Evolutionary conservation across 2,329 filamentous ascomycete genomes (phyloP).

Genomic region (Xylariomycetidae sp.): DNA sequence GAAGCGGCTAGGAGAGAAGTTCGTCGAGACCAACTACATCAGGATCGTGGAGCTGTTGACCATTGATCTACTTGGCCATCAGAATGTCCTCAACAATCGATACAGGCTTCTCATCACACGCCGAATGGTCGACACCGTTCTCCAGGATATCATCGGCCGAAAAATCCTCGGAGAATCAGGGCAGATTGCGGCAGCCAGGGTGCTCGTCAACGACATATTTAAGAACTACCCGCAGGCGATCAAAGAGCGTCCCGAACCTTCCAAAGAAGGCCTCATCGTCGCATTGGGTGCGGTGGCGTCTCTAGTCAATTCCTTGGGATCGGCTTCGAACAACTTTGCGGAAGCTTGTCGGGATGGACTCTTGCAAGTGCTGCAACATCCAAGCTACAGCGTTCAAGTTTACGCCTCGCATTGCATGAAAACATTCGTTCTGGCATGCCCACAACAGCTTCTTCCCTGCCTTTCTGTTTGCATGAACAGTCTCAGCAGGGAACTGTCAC

Average conservation of each 20-base stretch:
- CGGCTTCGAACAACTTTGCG: slow-evolving; percentile 71
- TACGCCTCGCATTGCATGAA: slow-evolving; percentile 82
- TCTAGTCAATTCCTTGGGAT: slow-evolving; percentile 73
- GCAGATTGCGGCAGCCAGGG: slow-evolving; percentile 74
- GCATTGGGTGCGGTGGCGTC: slow-evolving; percentile 74
- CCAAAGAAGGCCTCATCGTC: slow-evolving; percentile 76
- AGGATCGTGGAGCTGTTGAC: slow-evolving; percentile 77
- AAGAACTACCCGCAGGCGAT: slow-evolving; percentile 92
- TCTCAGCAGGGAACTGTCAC: slow-evolving; percentile 75
- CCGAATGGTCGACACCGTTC: slow-evolving; percentile 74
- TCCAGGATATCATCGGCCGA: slow-evolving; percentile 77
- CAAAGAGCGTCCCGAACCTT: slow-evolving; percentile 81
- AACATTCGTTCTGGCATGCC: slow-evolving; percentile 81
- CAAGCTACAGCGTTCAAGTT: slow-evolving; percentile 93
- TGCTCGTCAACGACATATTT: slow-evolving; percentile 78
- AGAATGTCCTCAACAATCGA: slow-evolving; percentile 72
- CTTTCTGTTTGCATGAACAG: slow-evolving; percentile 97
- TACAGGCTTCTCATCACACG: slow-evolving; percentile 82
- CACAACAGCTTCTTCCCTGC: slow-evolving; percentile 83
- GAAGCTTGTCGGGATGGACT: slow-evolving; percentile 82
- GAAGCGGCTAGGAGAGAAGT: slow-evolving; percentile 69
- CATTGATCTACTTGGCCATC: slow-evolving; percentile 69
- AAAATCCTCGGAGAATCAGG: slow-evolving; percentile 84
- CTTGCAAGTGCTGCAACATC: slow-evolving; percentile 85
- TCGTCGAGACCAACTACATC: slow-evolving; percentile 77